Base-by-base conservation (phyloP, 2,329 filamentous ascomycete genomes). In the Ophiostoma montium region DNA sequence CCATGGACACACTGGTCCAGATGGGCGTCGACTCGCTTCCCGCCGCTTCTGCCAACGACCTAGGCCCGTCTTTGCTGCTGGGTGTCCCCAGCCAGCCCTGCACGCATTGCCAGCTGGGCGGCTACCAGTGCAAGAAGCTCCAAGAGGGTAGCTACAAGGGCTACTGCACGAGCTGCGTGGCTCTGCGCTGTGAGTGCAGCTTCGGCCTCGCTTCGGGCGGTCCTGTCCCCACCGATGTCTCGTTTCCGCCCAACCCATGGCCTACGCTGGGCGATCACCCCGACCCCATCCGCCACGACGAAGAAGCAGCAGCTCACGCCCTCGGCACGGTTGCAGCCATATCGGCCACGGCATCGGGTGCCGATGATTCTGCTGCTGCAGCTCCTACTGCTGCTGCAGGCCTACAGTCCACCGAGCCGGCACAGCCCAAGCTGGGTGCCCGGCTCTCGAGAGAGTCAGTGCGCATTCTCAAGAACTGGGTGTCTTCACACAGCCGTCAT, bases 401-500 rank as follows among this genome's bases (percentile, higher is more conserved):
- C 38, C 56, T 13, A 2, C 18, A 62, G 35, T 58, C 59, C 5
- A 32, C 57, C 56, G 60, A 33, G 11, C 51, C 33, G 1, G 39
- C 64, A 57, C 50, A 60, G 48, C 70, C 80, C 45, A 88, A 86
- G 62, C 78, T 78, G 53, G 84, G 79, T 48, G 78, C 82, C 46
- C 77, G 86, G 13, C 89, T 95, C 64, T 86, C 87, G 5, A 72
- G 84, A 54, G 81, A 88, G 56, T 86, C 86, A 1, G 76, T 92
- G 53, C 84, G 83, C 57, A 76, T 87, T 36, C 67, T 95, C 46
- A 90, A 90, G 65, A 80, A 82, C 57, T 95, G 89, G 89, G 74
- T 94, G 31, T 76, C 82, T 0, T 80, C 79, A 7, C 87, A 95
- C 61, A 77, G 76, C 58, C 75, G 84, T 47, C 85, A 94, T 57